Base-by-base conservation (phyloP, 495 filamentous ascomycete genomes). In the Glarea lozoyensis region DNA sequence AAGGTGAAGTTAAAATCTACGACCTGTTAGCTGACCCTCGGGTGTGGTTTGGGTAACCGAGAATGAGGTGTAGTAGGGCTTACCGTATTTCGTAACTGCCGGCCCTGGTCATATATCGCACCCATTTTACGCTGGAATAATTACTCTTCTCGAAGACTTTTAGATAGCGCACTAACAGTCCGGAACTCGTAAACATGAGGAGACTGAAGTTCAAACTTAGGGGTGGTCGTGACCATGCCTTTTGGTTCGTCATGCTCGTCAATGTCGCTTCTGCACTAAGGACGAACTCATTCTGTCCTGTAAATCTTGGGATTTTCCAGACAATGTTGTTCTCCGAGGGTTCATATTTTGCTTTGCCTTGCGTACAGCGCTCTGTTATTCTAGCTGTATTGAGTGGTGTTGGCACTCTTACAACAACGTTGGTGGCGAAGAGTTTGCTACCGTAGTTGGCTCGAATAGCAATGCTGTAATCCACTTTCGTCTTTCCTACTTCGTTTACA, bases 101-200 rank as follows among this genome's bases (percentile, higher is more conserved):
- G 13, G 90, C 93, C 36, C 93, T 74, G 21, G 93, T 99, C 93
- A 99, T 99, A 65, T 99, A 99, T 54, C 93, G 68, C 51, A 99
- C 93, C 93, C 93, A 99, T 59, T 99, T 99, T 9, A 99, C 93
- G 53, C 85, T 93, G 43, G 83, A 89, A 59, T 99, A 99, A 65
- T 97, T 96, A 59, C 73, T 87, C 79, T 99, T 99, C 73, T 99
- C 93, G 67, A 99, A 99, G 19, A 99, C 93, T 68, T 99, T 99
- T 45, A 99, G 66, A 64, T 99, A 99, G 31, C 93, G 66, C 37
- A 99, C 93, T 50, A 99, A 58, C 54, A 99, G 61, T 12, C 92
- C 93, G 1, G 80, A 86, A 56, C 83, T 89, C 25, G 93, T 99
- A 63, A 99, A 99, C 93, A 99, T 99, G 53, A 99, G 68, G 53